These are phyloP conservation scores for Leccinum obscurum DNA, from an alignment of 768 basidiomycete species.

Conservation along the genomic window DNA sequence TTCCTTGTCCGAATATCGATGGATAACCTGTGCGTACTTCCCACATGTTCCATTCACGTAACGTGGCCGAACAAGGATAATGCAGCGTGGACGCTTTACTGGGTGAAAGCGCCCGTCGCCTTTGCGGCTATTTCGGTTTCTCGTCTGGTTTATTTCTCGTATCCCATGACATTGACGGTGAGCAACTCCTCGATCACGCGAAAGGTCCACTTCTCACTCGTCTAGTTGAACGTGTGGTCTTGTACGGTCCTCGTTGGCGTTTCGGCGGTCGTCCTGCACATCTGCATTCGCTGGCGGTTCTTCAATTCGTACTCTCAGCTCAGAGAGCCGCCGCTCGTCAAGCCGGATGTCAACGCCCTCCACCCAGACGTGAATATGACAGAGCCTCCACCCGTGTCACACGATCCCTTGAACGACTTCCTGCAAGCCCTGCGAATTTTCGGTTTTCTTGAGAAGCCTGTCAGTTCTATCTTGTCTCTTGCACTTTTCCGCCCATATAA, in stretches of 20 bases:
- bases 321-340: conserved; percentile 78
- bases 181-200: conserved; percentile 21
- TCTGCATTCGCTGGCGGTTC: conserved; percentile 83
- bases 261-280: conserved; percentile 68
- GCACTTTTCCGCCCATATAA: neutral
- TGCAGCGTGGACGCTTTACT: conserved; percentile 80
- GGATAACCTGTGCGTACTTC: conserved; percentile 54
- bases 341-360: conserved; percentile 81
- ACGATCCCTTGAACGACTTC: conserved; percentile 97
- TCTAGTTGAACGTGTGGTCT: conserved; percentile 87
- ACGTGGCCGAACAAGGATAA: conserved; percentile 4
- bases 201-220: neutral
- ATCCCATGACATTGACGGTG: conserved; percentile 88
- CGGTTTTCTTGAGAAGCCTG: conserved; percentile 95
- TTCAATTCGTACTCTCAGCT: conserved; percentile 74
- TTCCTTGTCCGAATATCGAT: conserved; percentile 81
- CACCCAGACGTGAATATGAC: conserved; percentile 89
- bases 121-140: conserved; percentile 86
- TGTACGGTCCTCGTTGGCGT: conserved; percentile 76
- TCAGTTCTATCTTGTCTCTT: conserved; percentile 36
- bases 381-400: conserved; percentile 76
- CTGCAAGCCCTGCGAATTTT: conserved; percentile 95
- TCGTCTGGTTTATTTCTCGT: conserved; percentile 78
- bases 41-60: conserved; percentile 1
- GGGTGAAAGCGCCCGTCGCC: conserved; percentile 66